These are phyloP conservation scores for Sugiyamaella neomexicana DNA, from an alignment of 1,139 yeast genomes.

Conservation along the genomic window DNA sequence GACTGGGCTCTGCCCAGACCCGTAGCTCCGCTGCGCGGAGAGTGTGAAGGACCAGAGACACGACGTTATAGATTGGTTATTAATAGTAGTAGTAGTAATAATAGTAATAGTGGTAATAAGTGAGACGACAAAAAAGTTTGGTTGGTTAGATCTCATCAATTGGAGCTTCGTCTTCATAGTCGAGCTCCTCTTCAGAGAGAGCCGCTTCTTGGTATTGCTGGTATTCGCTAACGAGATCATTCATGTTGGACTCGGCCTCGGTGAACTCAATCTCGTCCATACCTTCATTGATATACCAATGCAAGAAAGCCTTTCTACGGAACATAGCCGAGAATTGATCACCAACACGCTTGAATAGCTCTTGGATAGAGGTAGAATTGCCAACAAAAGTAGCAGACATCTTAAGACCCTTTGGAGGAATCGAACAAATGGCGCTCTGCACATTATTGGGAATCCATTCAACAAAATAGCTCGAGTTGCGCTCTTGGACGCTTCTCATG, in stretches of 20 bases:
- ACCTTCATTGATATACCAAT: conserved; percentile 94
- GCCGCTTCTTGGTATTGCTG: conserved; percentile 90
- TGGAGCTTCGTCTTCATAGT: conserved; percentile 32
- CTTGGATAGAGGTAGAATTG: conserved; percentile 90
- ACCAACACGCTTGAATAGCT: conserved; percentile 84
- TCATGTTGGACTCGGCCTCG: conserved; percentile 84
- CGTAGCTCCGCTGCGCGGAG: conserved; percentile 10
- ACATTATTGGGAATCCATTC: conserved; percentile 98
- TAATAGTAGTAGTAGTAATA: conserved; percentile 7
- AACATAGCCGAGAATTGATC: conserved; percentile 91
- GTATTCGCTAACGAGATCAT: conserved; percentile 83
- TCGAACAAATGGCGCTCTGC: conserved; percentile 89
- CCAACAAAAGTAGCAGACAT: conserved; percentile 92
- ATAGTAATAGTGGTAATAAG: conserved; percentile 7
- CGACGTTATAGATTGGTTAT: not conserved
- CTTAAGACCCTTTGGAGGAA: conserved; percentile 81
- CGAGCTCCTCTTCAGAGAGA: conserved; percentile 64
- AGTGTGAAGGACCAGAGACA: not conserved
- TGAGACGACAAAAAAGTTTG: not conserved
- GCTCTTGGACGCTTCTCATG: conserved; percentile 80
- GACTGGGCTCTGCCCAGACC: conserved; percentile 12
- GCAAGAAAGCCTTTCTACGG: conserved; percentile 91
- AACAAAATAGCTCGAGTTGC: conserved; percentile 78
- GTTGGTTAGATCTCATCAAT: conserved; percentile 28
- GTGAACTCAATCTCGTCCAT: conserved; percentile 94